These are phyloP conservation scores for Leccinum aurantiacum DNA, from an alignment of 768 basidiomycete species.

Conservation along the genomic window DNA sequence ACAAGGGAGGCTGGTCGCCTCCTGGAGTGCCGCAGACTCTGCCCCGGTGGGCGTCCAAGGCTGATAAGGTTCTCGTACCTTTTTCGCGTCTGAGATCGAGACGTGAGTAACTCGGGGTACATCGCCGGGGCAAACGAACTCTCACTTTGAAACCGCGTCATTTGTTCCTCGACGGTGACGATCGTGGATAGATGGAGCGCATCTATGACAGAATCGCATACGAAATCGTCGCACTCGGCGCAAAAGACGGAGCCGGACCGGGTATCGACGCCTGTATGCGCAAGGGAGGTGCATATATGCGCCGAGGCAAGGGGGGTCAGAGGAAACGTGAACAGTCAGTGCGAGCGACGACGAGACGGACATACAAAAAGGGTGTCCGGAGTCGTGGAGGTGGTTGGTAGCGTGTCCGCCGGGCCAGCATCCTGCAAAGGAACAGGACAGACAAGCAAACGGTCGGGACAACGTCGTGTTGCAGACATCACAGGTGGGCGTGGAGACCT, in stretches of 20 bases:
- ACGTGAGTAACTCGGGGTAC: not conserved
- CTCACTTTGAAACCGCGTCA: slow-evolving; percentile 53
- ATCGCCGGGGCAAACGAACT: not conserved
- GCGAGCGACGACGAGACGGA: slow-evolving; percentile 15
- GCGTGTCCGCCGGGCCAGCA: slow-evolving; percentile 69
- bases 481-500: slow-evolving; percentile 65
- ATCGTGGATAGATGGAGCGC: slow-evolving; percentile 42
- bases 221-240: slow-evolving; percentile 68
- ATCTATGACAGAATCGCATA: slow-evolving; percentile 59
- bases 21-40: slow-evolving; percentile 47
- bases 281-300: not conserved
- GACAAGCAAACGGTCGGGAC: slow-evolving; percentile 67
- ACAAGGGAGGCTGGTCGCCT: too few species aligned
- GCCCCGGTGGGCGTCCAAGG: slow-evolving; percentile 47
- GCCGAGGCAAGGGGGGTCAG: not conserved
- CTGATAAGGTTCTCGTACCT: slow-evolving; percentile 46
- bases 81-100: slow-evolving; percentile 36
- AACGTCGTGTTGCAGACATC: slow-evolving; percentile 55
- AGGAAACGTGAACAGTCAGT: not conserved
- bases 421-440: slow-evolving; percentile 67
- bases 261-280: slow-evolving; percentile 63
- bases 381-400: slow-evolving; percentile 52
- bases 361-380: slow-evolving; percentile 68
- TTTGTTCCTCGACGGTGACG: slow-evolving; percentile 58
- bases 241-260: slow-evolving; percentile 78